Base-by-base conservation (phyloP, 164 flowering plant genomes). In the Tetracentron sinense region DNA sequence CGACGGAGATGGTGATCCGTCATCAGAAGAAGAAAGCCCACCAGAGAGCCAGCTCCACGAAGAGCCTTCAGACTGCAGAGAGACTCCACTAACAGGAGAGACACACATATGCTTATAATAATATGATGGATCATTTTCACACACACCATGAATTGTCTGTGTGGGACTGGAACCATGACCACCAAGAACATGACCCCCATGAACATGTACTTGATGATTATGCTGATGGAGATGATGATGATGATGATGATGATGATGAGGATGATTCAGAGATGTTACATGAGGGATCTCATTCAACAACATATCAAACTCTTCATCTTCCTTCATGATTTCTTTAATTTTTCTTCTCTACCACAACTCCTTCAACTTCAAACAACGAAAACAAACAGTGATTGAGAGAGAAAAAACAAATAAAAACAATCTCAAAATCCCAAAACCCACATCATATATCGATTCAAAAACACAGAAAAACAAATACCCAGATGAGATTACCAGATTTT, bases 271-370 rank as follows among this genome's bases (percentile, higher is more conserved):
- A 28, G 76, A 71, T 58, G 75, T 60, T 53, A 67, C 77, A 66
- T 69, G 77, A 53, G 73, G 76, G 74, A 77, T 77, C 77, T 75
- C 77, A 46, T 61, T 69, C 70, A 77, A 75, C 58, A 80, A 61
- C 67, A 30, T 69, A 35, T 74, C 79, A 47, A 77, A 26, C 62
- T 75, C 81, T 7, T 64, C 68, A 52, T 75, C 76, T 1, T 72
- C 70, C 75, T 74, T 75, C 79, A 75, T 78, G 25, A n/a, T 54
- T 54, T n/a, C n/a, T n/a, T n/a, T n/a, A n/a, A n/a, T n/a, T n/a
- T n/a, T 29, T 20, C 30, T 53, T 23, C 8, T 28, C 56, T 48
- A 31, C 35, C 17, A 48, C 42, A 48, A 17, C 56, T 31, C 56
- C 48, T 58, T 53, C 21, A 25, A 61, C n/a, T 63, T 56, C 52